These are phyloP conservation scores for Eucalyptus sideroxylon DNA, from an alignment of 345 rosid genomes.

Conservation along the genomic window DNA sequence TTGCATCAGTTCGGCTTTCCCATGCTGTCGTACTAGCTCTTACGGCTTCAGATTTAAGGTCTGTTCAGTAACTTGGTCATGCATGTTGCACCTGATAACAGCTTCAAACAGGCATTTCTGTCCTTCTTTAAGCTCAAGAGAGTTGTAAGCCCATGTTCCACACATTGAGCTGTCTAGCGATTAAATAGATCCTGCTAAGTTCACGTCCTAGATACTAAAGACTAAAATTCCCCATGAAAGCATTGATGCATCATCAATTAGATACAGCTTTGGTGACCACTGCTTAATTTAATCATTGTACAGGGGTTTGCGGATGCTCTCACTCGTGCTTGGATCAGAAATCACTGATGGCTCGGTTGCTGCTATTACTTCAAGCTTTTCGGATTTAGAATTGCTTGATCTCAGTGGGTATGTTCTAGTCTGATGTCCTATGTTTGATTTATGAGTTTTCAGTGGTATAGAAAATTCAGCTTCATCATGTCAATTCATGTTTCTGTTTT, in stretches of 20 bases:
- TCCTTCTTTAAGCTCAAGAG: background rate
- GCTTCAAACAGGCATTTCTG: background rate
- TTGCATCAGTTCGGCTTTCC: conserved; percentile 76
- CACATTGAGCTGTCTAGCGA: background rate
- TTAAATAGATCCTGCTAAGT: background rate
- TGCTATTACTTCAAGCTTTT: conserved; percentile 72
- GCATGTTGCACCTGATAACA: background rate
- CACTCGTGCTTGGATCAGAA: conserved; percentile 84
- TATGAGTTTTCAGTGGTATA: background rate
- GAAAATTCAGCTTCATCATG: background rate
- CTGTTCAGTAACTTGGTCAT: background rate
- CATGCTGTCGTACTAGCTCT: conserved; percentile 81
- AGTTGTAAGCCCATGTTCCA: background rate
- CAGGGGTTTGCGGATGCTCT: conserved; percentile 88
- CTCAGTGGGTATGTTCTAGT: conserved; percentile 78
- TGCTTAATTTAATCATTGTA: background rate
- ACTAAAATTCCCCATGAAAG: background rate
- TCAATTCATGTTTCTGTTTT: background rate
- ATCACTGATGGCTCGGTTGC: conserved; percentile 94
- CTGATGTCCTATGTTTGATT: background rate
- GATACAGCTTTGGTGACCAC: background rate
- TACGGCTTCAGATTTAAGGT: conserved; percentile 81
- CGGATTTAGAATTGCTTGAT: conserved; percentile 83
- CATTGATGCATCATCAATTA: background rate
- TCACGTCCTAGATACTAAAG: background rate